These are phyloP conservation scores for Phialemoniopsis sp. DNA, from an alignment of 2,329 filamentous ascomycete genomes.

Conservation along the genomic window DNA sequence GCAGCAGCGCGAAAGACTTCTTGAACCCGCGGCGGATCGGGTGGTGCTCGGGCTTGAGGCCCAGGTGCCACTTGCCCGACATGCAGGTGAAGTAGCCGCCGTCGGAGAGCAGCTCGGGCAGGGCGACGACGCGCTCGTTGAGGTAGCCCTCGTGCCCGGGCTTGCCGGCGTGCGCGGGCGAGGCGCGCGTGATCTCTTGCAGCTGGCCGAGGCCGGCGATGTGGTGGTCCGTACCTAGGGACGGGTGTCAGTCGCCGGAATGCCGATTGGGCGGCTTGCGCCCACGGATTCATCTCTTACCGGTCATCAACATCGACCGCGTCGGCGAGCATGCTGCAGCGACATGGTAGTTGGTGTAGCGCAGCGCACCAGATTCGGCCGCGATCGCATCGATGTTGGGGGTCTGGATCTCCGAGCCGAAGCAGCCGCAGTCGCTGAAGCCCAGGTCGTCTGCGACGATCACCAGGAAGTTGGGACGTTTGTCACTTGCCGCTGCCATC, in stretches of 20 bases:
- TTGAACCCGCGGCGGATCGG: constrained; percentile 56
- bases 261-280: no score
- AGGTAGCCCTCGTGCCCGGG: constrained; percentile 62
- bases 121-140: constrained; percentile 52
- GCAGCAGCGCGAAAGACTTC: constrained; percentile 53
- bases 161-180: constrained; percentile 22
- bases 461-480: constrained; percentile 23
- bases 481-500: no score
- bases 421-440: constrained; percentile 23
- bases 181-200: constrained; percentile 38
- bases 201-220: constrained; percentile 55
- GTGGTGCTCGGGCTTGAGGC: constrained; percentile 32
- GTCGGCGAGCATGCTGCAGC: constrained; percentile 62
- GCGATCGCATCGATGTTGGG: constrained; percentile 21
- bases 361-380: constrained; percentile 33
- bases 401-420: constrained; percentile 23
- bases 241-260: no score
- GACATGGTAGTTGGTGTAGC: constrained; percentile 61
- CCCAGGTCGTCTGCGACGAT: constrained; percentile 27
- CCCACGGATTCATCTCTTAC: no score
- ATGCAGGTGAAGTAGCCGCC: constrained; percentile 57
- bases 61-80: constrained; percentile 61
- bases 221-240: constrained; percentile 49
- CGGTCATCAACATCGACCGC: constrained; percentile 62
- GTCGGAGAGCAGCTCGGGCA: constrained; percentile 55